Evolutionary conservation across 768 basidiomycete genomes (phyloP), one percentile per base, ranked within the genome.

Genomic region (Crepidotus variabilis): DNA sequence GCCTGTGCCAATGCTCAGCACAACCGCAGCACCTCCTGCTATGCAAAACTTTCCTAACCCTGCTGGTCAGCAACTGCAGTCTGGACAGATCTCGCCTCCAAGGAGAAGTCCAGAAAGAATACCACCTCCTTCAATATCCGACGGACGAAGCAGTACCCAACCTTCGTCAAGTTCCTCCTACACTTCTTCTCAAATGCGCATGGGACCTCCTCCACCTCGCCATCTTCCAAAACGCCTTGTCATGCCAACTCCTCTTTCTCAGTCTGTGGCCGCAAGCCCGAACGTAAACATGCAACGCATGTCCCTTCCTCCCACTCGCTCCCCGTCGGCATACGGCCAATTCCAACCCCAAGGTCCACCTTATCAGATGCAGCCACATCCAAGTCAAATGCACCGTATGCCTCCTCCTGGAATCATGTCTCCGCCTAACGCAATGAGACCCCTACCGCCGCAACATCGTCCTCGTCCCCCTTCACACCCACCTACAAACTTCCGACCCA

Each of bases 161-260:
- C 66, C 65, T 16, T 66, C 69, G 16, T 50, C 39, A 16, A 11
- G 64, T 16, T 61, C 64, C 20, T 70, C 67, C 18, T 50, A 48
- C 3, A 50, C 55, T 10, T 50, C 20, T 5, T 49, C 47, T 4
- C 47, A 14, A 16, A 3, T 43, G 43, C 63, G 64, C 52, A 63
- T 64, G 39, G 62, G 60, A 34, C 66, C 62, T 43, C 64, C 65
- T n/a, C 61, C 60, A n/a, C 61, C 66, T 53, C 65, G 60, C 57
- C 74, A 64, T 67, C 63, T 84, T 45, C 88, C 88, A 2, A 86
- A 81, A 66, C 80, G 75, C 48, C 81, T 90, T 23, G 82, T 90
- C 45, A 90, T 90, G 88, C 88, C 88, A 47, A 70, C 84, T 2
- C 88, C 85, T 14, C 75, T 90, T 36, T 82, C 84, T 63, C 68